A percentile compares a stretch with the other conserved stretches of the same genome.
Conservation (phyloP, 176 grass and related monocot species). For the Urochloa ruziziensis region DNA sequence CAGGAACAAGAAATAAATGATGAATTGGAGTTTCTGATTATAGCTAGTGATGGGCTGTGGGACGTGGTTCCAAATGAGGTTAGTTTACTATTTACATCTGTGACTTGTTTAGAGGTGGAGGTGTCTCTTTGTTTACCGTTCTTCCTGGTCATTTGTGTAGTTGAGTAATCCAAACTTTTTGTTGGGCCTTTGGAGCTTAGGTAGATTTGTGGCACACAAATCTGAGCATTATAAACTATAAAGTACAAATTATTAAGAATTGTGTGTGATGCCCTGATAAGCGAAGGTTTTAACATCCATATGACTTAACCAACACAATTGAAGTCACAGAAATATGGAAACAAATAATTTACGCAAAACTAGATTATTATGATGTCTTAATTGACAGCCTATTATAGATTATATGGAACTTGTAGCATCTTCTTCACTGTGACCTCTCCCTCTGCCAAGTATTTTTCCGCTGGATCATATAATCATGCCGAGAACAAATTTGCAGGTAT, state of each 20-base stretch:
- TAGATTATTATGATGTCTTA: not conserved
- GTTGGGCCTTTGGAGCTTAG: not conserved
- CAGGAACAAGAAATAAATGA: constrained; percentile 77
- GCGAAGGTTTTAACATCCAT: not conserved
- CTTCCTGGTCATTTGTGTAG: not conserved
- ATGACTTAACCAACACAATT: not conserved
- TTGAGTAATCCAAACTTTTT: not conserved
- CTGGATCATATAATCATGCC: not conserved
- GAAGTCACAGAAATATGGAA: not conserved
- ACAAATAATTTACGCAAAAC: not conserved
- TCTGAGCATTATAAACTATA: not conserved
- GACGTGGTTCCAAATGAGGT: constrained; percentile 87
- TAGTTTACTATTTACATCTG: constrained; percentile 24
- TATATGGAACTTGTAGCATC: not conserved
- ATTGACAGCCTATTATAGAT: not conserved
- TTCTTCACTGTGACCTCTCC: not conserved
- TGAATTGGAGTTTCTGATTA: constrained; percentile 77
- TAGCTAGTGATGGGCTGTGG: constrained; percentile 94
- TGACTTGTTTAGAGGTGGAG: not conserved
- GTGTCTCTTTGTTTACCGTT: not conserved
- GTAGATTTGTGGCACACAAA: not conserved
- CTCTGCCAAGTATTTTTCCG: not conserved
- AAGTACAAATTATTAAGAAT: not conserved
- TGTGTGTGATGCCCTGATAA: not conserved
- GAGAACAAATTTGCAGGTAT: not conserved